Base-by-base conservation (phyloP, 2,329 filamentous ascomycete genomes). In the Ascochyta pisi region DNA sequence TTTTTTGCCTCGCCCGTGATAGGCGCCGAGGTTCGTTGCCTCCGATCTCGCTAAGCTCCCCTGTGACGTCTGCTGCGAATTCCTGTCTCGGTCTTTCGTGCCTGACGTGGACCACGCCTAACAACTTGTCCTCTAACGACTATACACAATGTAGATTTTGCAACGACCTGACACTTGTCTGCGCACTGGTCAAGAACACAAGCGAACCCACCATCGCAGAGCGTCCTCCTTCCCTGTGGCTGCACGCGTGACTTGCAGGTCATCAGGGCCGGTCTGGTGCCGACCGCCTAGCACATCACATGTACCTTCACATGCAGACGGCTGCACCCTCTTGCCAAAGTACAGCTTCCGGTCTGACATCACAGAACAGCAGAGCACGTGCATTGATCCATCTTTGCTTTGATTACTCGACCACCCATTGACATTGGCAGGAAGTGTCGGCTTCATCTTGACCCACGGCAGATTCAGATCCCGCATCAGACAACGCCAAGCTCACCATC, bases 231-330 rank as follows among this genome's bases (percentile, higher is more conserved):
- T 31, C 46, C 24, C 15, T 22, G 48, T 33, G 7, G 31, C 38
- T 51, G 46, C 46, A 34, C 43, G 53, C 47, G 47, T 56, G 53
- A 56, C 48, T 38, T 4, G 35, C 42, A 44, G n/a, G 45, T 54
- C 44, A 44, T 29, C 24, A 29, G 16, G 16, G 37, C 33, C 16
- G 34, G 46, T 50, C 52, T 46, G 46, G 46, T 55, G 52, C 52
- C 40, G 39, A 22, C 42, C 33, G 45, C 24, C 29, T 39, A 29
- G 19, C 13, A 24, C 33, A 39, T 56, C 53, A 56, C 47, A 56
- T 56, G 53, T 56, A 43, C 22, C 42, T 51, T 51, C 53, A 56
- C 53, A 56, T 56, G 53, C 53, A 51, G n/a, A 27, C 10, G 33
- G 35, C 41, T 45, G 29, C 41, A 29, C 10, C 15, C 23, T 24